Evolutionary conservation across 2,329 filamentous ascomycete species (phyloP), one percentile per base, ranked within the genome.

Genomic region (Xylariaceae sp.): DNA sequence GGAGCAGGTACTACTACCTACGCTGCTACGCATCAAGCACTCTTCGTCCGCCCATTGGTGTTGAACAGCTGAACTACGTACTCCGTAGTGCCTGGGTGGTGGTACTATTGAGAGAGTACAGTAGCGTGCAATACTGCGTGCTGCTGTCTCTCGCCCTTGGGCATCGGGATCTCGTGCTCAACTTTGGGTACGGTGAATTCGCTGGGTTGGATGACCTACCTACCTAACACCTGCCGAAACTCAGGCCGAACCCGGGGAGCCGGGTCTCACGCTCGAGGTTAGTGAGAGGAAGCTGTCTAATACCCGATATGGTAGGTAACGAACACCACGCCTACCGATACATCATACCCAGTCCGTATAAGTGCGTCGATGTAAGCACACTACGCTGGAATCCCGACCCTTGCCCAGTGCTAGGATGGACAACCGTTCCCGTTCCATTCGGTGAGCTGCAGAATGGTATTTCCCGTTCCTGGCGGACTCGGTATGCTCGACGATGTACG

Each of bases 231-330:
- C 23, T 30, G 23, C 23, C 23, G 23, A 30, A 30, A 30, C 23
- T 30, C 23, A 30, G 44, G 18, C 42, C 37, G 49, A 57, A 63
- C 53, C 59, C 62, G 55, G 59, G 52, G 52, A 49, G 53, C 60
- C 45, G 62, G 59, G 49, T 47, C 62, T 15, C 42, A 51, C 5
- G 23, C 23, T 30, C 23, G 23, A 30, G 23, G 23, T 30, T 30
- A 30, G 23, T 30, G 35, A 51, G 48, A 17, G 11, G 4, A n/a
- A 45, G 42, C 42, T 45, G 42, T 45, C 42, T 45, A 45, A 45
- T 42, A 13, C 37, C 37, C 37, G 11, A 42, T 42, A 42, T 42
- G 37, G 37, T 13, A 42, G 37, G 37, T 13, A 42, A 13, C 37
- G 37, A 10, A 42, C 37, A 42, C 37, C 8, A 45, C 42, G 42